Base-by-base conservation (phyloP, 306 rosid species). In the Luffa aegyptiaca region DNA sequence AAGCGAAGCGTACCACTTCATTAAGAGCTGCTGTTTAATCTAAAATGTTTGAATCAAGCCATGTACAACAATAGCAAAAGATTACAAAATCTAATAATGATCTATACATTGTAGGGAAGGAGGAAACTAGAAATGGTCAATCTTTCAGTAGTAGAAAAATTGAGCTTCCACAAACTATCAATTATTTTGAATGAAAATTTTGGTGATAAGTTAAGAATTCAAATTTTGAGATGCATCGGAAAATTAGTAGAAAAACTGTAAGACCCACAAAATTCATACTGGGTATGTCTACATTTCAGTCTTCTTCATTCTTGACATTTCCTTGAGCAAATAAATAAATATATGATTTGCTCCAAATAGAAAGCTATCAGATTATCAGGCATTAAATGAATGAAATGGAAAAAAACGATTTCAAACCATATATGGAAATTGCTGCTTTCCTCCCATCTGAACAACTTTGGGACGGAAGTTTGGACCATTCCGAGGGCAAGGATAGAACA, bases 401-500 rank as follows among this genome's bases (percentile, higher is more conserved):
- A 76, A 48, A 79, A 33, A 31, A 70, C 10, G 41, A 3, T 83
- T 48, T 84, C 88, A 86, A 82, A 96, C 99, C 99, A 96, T 90
- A 87, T 90, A 96, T 61, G 99, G 99, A 75, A 93, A 96, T 84
- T 87, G 99, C 85, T 87, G 88, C 80, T 96, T 96, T 74, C 98
- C 99, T 13, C 99, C 99, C 89, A 93, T 80, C 88, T 89, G 86
- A 83, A 76, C 80, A 85, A 89, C 99, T 90, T 93, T 96, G 51
- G 93, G 83, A 70, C 97, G 97, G 46, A 93, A 96, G 82, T 91
- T 95, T 58, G 97, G 98, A 65, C 99, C 88, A 58, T 93, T 93
- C 86, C 84, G 87, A 41, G 98, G 99, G 80, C 98, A 96, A 33
- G 99, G 99, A 89, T 96, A 96, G 86, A 79, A 93, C 69, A 96